Percentiles rank a stretch among this genome's conserved stretches.
These are phyloP conservation scores for Aspergillus novofumigatus DNA, from an alignment of 2,329 filamentous ascomycete species.

Conservation along the genomic window DNA sequence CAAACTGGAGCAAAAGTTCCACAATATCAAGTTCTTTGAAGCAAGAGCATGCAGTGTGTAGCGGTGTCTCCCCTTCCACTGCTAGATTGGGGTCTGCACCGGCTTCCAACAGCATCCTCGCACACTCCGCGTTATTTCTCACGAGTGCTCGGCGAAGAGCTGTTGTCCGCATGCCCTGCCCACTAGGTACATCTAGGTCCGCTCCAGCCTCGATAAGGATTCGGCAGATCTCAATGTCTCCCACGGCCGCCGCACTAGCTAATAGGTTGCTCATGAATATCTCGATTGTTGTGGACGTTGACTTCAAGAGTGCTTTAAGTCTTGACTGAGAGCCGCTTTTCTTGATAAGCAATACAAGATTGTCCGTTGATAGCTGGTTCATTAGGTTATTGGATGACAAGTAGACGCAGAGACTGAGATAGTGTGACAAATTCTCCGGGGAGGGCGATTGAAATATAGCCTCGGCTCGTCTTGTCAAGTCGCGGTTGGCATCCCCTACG, in stretches of 20 bases:
- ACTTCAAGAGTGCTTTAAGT: slow-evolving; percentile 8
- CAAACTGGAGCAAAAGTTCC: slow-evolving; percentile 10
- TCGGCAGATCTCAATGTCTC: slow-evolving; percentile 10
- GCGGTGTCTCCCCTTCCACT: slow-evolving; percentile 1
- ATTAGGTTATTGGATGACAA: slow-evolving; percentile 17
- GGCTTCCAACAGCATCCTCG: slow-evolving; percentile 2
- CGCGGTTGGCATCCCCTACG: too few species aligned
- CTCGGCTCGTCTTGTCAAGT: neutral
- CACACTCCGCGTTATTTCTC: slow-evolving; percentile 10
- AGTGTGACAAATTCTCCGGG: neutral
- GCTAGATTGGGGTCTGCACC: slow-evolving; percentile 6
- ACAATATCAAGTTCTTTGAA: slow-evolving; percentile 7
- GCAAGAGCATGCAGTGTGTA: slow-evolving; percentile 3
- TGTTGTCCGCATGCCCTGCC: slow-evolving; percentile 1
- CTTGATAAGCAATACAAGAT: slow-evolving; percentile 10
- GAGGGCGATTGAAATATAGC: neutral
- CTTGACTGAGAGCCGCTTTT: slow-evolving; percentile 7
- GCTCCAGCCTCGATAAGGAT: slow-evolving; percentile 9
- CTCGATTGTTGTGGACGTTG: slow-evolving; percentile 10
- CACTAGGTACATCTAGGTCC: slow-evolving; percentile 7
- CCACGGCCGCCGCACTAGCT: slow-evolving; percentile 12
- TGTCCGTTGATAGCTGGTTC: slow-evolving; percentile 2
- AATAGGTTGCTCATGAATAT: slow-evolving; percentile 16
- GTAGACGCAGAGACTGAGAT: slow-evolving; percentile 7
- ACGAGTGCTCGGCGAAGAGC: slow-evolving; percentile 9